Base-by-base conservation (phyloP, 2,329 filamentous ascomycete genomes). In the Gnomoniopsis smithogilvyi region DNA sequence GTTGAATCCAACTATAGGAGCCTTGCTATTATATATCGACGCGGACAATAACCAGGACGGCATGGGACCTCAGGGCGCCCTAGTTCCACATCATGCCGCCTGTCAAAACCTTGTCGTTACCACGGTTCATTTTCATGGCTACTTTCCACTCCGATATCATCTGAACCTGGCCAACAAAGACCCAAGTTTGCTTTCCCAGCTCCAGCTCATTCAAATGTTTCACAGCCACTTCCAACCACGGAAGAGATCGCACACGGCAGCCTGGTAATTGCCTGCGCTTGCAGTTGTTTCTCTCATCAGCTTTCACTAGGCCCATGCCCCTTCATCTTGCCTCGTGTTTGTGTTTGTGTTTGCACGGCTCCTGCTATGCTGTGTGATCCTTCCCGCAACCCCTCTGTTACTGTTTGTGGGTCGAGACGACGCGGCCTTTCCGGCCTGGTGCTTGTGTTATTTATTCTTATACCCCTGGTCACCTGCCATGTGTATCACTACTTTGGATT, bases 311-410 rank as follows among this genome's bases (percentile, higher is more conserved):
- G 45, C 48, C 46, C 56, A 58, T 54, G 56, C 56, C 53, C 55
- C 59, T 54, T 61, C 50, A 59, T 56, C 56, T 61, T 47, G 59
- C 38, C 53, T 60, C 57, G 60, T 62, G 57, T 60, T 62, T 57
- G 60, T 62, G 57, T 60, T 60, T 57, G 60, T 62, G 60, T 62
- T 62, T 62, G 60, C 60, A 46, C 43, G 26, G 51, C 57, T 62
- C 26, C 60, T 60, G 52, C 57, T 51, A 58, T 62, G 55, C 43
- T 62, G 60, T 62, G 60, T 62, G 60, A 62, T 60, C 50, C 12
- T 51, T 51, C 52, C 21, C 15, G 54, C 54, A 46, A 38, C 46
- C 51, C 24, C 38, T 60, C 46, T 38, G 50, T 15, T 50, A 51
- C 53, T 60, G 46, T 15, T 22, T 34, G 34, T 51, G 22, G 45